Evolutionary conservation across 1,284 basidiomycete genomes (phyloP).

Genomic region (Chalciporus sp.): DNA sequence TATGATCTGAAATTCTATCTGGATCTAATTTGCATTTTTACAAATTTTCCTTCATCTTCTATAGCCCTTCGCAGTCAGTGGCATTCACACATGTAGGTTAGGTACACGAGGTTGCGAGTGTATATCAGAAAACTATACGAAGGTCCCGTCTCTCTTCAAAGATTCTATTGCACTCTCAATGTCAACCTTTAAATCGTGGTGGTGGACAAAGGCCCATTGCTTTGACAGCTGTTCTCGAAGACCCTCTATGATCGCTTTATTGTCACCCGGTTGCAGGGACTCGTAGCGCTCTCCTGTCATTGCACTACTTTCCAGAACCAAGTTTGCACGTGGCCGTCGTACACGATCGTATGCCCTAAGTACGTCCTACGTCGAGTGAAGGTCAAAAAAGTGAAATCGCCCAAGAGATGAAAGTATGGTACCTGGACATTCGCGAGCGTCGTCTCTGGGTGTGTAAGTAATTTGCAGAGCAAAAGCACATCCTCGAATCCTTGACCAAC

Average conservation of each 20-base stretch:
- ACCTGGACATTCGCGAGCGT: constrained; percentile 50
- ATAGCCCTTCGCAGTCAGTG: constrained; percentile 5
- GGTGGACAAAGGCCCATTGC: constrained; percentile 53
- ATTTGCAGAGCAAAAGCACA: constrained; percentile 48
- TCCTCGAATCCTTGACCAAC: constrained; percentile 69
- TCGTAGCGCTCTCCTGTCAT: constrained; percentile 46
- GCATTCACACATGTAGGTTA: background rate
- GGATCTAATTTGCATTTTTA: constrained; percentile 15
- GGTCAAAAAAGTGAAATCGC: background rate
- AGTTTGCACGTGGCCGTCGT: constrained; percentile 48
- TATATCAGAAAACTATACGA: background rate
- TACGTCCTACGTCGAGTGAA: constrained; percentile 35
- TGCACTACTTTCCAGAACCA: constrained; percentile 43
- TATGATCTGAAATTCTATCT: constrained; percentile 29
- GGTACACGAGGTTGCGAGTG: background rate
- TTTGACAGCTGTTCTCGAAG: constrained; percentile 38
- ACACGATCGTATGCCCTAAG: constrained; percentile 47
- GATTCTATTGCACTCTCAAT: constrained; percentile 8
- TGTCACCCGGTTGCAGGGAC: constrained; percentile 31
- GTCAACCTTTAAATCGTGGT: constrained; percentile 46
- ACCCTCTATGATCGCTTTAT: constrained; percentile 16
- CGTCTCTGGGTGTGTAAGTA: constrained; percentile 51
- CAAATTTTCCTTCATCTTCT: background rate
- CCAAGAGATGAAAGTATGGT: constrained; percentile 15
- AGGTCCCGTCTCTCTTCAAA: constrained; percentile 1